Percentiles rank a stretch among this genome's conserved stretches.
These are phyloP conservation scores for Eimeria tenella DNA, from an alignment of 169 alveolate species.

Conservation along the genomic window DNA sequence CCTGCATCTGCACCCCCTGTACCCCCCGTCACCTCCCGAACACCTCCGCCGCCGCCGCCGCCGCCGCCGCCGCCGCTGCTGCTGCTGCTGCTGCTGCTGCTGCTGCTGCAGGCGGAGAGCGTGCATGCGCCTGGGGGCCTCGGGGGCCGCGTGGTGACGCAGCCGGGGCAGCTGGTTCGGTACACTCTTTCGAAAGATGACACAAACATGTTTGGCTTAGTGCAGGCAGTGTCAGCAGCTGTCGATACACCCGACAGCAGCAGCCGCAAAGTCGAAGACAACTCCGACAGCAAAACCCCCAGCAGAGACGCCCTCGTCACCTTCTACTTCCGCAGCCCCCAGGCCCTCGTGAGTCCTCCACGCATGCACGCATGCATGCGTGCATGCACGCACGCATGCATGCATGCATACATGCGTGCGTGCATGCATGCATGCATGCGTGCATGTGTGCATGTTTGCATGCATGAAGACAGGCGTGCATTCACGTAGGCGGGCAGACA, in stretches of 20 bases:
- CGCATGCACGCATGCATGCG: neutral
- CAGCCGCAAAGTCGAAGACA: conserved; percentile 1
- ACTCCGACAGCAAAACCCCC: no score
- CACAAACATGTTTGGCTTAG: conserved; percentile 82
- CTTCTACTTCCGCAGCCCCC: conserved; percentile 53
- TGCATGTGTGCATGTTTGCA: conserved; percentile 26
- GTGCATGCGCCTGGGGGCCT: conserved; percentile 16
- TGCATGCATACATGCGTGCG: conserved; percentile 8
- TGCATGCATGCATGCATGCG: conserved; percentile 36
- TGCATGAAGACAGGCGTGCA: neutral
- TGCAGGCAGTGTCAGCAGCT: conserved; percentile 79
- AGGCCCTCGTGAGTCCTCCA: conserved; percentile 28
- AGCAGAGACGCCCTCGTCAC: conserved; percentile 39
- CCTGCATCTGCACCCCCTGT: neutral
- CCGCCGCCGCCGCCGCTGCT: neutral
- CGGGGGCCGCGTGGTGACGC: conserved; percentile 33
- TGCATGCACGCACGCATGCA: neutral
- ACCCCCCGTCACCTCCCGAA: no score
- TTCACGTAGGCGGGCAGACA: neutral
- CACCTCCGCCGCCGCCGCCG: neutral
- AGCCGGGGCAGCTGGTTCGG: conserved; percentile 81
- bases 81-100: conserved; percentile 26
- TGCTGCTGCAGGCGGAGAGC: neutral
- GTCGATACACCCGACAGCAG: conserved; percentile 72
- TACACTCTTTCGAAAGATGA: conserved; percentile 80